Percentiles rank a stretch among this genome's conserved stretches.
These are phyloP conservation scores for Pleurotus platypus DNA, from an alignment of 768 basidiomycete species.

Conservation along the genomic window DNA sequence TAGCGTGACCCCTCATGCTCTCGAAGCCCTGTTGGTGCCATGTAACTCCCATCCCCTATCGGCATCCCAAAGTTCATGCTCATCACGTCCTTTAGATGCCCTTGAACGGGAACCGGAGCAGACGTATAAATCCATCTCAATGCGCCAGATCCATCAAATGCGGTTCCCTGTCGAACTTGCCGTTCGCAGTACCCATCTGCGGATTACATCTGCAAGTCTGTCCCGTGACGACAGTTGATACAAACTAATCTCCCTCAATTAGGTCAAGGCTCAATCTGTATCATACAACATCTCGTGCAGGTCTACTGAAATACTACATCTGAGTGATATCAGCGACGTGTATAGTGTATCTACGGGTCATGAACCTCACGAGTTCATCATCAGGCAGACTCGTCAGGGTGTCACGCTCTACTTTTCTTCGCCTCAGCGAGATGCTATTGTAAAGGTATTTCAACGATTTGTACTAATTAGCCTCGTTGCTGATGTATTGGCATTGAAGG, in stretches of 20 bases:
- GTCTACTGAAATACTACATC: constrained; percentile 77
- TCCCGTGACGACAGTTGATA: not conserved
- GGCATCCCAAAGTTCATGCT: not conserved
- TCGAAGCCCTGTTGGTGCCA: constrained; percentile 44
- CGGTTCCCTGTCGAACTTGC: constrained; percentile 70
- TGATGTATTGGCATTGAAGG: constrained; percentile 31
- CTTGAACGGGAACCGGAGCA: constrained; percentile 59
- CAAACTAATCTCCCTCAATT: constrained; percentile 1
- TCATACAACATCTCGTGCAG: constrained; percentile 67
- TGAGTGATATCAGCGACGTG: constrained; percentile 82
- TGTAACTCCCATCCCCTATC: not conserved
- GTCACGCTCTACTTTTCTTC: constrained; percentile 78
- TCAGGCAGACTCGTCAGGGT: constrained; percentile 68
- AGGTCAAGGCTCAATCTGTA: constrained; percentile 72
- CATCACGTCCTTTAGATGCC: constrained; percentile 11
- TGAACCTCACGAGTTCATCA: constrained; percentile 75
- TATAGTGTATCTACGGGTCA: constrained; percentile 78
- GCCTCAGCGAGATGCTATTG: constrained; percentile 60
- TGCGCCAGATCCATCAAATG: constrained; percentile 58
- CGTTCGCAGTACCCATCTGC: constrained; percentile 66
- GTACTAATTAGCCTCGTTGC: not conserved
- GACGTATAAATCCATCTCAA: constrained; percentile 58
- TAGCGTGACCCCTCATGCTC: constrained; percentile 45
- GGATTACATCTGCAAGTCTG: constrained; percentile 66
- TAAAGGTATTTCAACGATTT: constrained; percentile 49